Evolutionary conservation across 2,329 filamentous ascomycete genomes (phyloP).

Genomic region (Colletotrichum paranaense): DNA sequence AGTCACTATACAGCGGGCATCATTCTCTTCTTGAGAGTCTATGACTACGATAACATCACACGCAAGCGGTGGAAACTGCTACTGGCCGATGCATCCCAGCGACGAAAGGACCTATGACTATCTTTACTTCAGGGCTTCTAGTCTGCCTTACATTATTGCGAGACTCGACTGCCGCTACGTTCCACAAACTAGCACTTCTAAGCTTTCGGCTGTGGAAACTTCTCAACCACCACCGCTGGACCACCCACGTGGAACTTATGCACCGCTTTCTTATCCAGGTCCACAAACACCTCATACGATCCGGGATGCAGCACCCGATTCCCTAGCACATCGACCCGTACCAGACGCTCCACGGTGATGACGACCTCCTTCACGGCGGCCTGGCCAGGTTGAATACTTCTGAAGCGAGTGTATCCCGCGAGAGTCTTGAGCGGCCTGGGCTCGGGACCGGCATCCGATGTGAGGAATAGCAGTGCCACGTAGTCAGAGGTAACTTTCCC

Average conservation of each 20-base stretch:
- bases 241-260: not conserved
- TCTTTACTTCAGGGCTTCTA: not conserved
- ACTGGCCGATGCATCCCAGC: not conserved
- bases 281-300: conserved; percentile 58
- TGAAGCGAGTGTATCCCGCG: conserved; percentile 60
- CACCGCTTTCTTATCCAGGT: conserved; percentile 42
- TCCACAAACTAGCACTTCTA: not conserved
- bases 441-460: conserved; percentile 55
- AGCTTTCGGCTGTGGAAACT: conserved; percentile 20
- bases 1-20: too few relatives aligned
- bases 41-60: not conserved
- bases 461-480: conserved; percentile 61
- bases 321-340: conserved; percentile 60
- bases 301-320: conserved; percentile 65
- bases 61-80: not conserved
- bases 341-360: conserved; percentile 60
- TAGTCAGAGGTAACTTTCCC: conserved; percentile 61
- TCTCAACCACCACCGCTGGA: not conserved
- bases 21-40: not conserved
- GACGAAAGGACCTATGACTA: fast-evolving
- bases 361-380: conserved; percentile 48
- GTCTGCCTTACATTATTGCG: too few relatives aligned
- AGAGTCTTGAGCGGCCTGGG: conserved; percentile 65
- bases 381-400: conserved; percentile 47
- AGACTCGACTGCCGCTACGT: not conserved